Evolutionary conservation across 2,329 filamentous ascomycete genomes (phyloP).

Genomic region (Aspergillus proliferans): DNA sequence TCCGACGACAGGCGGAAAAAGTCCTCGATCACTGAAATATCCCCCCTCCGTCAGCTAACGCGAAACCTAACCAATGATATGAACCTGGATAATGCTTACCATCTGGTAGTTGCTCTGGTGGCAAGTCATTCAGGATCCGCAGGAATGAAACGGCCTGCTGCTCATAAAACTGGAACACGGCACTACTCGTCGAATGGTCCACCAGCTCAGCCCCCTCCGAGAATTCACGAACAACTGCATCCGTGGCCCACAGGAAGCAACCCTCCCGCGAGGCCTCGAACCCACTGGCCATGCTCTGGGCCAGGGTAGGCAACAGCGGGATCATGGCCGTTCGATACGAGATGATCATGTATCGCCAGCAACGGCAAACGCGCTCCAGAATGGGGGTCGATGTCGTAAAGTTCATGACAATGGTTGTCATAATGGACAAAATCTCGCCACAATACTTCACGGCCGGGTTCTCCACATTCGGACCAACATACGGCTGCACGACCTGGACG

Average conservation of each 20-base stretch:
- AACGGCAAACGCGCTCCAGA: slow-evolving; percentile 86
- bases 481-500: slow-evolving; percentile 69
- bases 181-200: slow-evolving; percentile 70
- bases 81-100: slow-evolving; percentile 32
- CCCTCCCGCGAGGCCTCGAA: slow-evolving; percentile 84
- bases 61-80: not conserved
- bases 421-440: slow-evolving; percentile 82
- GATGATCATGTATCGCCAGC: slow-evolving; percentile 95
- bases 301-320: slow-evolving; percentile 75
- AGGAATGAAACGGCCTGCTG: slow-evolving; percentile 87
- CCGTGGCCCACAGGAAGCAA: slow-evolving; percentile 97
- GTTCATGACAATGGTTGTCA: slow-evolving; percentile 78
- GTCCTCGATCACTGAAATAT: slow-evolving; percentile 69
- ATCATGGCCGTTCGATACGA: slow-evolving; percentile 87
- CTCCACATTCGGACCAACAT: slow-evolving; percentile 62
- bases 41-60: slow-evolving; percentile 6
- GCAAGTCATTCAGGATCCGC: slow-evolving; percentile 77
- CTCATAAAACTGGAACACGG: slow-evolving; percentile 92
- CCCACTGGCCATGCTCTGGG: slow-evolving; percentile 77
- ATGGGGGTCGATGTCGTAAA: slow-evolving; percentile 84
- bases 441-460: slow-evolving; percentile 96
- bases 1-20: slow-evolving; percentile 93
- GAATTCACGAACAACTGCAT: slow-evolving; percentile 90
- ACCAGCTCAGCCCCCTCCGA: slow-evolving; percentile 84
- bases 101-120: slow-evolving; percentile 69